Evolutionary conservation across 768 basidiomycete genomes (phyloP).

Genomic region (Astraeus odoratus): DNA sequence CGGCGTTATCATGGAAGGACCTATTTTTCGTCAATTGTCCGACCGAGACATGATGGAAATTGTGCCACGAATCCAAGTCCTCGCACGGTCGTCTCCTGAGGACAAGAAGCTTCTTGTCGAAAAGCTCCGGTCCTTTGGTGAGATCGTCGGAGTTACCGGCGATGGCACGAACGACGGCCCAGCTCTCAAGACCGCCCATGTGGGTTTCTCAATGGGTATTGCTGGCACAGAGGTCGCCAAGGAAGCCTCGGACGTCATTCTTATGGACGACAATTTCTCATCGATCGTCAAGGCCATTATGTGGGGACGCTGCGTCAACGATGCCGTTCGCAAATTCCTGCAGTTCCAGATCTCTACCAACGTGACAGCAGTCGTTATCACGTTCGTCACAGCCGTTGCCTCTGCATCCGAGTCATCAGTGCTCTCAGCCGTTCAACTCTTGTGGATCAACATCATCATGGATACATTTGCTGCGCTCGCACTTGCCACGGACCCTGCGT

Average conservation of each 20-base stretch:
- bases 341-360: slow-evolving; percentile 96
- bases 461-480: slow-evolving; percentile 98
- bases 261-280: slow-evolving; percentile 96
- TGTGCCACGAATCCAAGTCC: slow-evolving; percentile 88
- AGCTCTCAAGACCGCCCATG: slow-evolving; percentile 90
- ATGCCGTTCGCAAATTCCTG: slow-evolving; percentile 94
- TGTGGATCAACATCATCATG: slow-evolving; percentile 99
- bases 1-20: slow-evolving; percentile 98
- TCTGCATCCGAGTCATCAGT: slow-evolving; percentile 73
- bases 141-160: slow-evolving; percentile 93
- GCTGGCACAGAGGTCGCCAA: slow-evolving; percentile 98
- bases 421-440: slow-evolving; percentile 90
- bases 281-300: slow-evolving; percentile 97
- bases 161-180: slow-evolving; percentile 99
- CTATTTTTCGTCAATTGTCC: slow-evolving; percentile 77
- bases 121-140: slow-evolving; percentile 77
- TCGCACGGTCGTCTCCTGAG: slow-evolving; percentile 95
- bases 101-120: slow-evolving; percentile 94
- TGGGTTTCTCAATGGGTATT: slow-evolving; percentile 96
- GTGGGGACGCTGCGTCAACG: slow-evolving; percentile 99
- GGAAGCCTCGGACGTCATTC: slow-evolving; percentile 97
- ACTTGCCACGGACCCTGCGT: slow-evolving; percentile 93
- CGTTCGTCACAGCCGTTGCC: slow-evolving; percentile 84
- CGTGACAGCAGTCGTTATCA: slow-evolving; percentile 91
- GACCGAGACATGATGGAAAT: slow-evolving; percentile 70